Evolutionary conservation across 108 stramenopile genomes (phyloP).

Genomic region (Cyclotella baltica): DNA sequence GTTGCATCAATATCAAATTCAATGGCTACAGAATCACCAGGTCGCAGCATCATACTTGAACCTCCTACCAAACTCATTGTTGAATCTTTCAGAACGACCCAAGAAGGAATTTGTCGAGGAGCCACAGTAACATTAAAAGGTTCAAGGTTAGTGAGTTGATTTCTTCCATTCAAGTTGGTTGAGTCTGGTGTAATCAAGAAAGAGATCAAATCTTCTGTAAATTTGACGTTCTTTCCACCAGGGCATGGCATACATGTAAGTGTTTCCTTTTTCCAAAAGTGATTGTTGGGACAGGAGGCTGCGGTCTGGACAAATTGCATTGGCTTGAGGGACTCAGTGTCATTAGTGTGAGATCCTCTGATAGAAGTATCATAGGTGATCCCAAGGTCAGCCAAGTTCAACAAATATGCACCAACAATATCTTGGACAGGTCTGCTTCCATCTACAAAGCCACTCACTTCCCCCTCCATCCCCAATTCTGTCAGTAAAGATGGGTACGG

Average conservation of each 20-base stretch:
- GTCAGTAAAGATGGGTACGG: constrained; percentile 47
- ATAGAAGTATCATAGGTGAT: constrained; percentile 40
- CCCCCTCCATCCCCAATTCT: constrained; percentile 41
- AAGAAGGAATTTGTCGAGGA: background rate
- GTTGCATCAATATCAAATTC: background rate
- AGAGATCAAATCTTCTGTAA: background rate
- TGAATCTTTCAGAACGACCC: background rate
- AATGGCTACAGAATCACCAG: background rate
- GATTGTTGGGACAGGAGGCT: constrained; percentile 23
- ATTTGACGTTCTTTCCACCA: background rate
- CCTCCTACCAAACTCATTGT: background rate
- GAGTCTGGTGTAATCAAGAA: background rate
- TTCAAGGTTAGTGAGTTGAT: background rate
- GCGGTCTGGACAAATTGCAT: constrained; percentile 42
- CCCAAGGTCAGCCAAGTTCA: background rate
- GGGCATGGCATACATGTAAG: constrained; percentile 8
- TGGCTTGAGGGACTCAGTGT: constrained; percentile 21
- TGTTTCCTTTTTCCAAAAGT: constrained; percentile 33
- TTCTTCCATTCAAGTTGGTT: background rate
- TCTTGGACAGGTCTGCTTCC: constrained; percentile 38
- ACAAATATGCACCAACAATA: constrained; percentile 47
- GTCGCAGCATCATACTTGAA: background rate
- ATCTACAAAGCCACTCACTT: constrained; percentile 27
- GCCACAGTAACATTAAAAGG: background rate
- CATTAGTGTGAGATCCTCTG: constrained; percentile 45